These are phyloP conservation scores for Botrytis paeoniae DNA, from an alignment of 2,329 filamentous ascomycete genomes.

Conservation along the genomic window DNA sequence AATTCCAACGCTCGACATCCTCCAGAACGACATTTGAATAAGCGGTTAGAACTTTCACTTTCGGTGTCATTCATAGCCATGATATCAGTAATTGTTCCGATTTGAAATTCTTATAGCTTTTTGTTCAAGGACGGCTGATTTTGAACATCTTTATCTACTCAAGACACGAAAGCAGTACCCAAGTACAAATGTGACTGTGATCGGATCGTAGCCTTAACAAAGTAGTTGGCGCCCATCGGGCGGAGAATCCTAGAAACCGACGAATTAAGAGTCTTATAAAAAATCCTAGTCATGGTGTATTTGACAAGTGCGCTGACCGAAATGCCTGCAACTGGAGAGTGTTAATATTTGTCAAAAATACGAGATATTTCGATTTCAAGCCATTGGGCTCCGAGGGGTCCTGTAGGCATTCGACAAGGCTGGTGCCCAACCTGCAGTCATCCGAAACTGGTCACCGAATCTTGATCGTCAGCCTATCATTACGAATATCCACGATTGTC, in stretches of 20 bases:
- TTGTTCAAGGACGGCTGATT: neutral
- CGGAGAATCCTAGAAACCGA: neutral
- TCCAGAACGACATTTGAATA: neutral
- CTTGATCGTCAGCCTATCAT: neutral
- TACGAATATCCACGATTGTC: neutral
- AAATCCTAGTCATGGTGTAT: neutral
- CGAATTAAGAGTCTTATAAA: neutral
- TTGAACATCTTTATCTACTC: neutral
- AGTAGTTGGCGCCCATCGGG: neutral
- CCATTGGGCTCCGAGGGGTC: conserved; percentile 3
- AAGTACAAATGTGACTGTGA: neutral
- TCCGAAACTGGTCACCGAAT: conserved; percentile 19
- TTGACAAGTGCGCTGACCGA: conserved; percentile 5
- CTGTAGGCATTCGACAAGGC: conserved; percentile 4
- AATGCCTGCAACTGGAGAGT: neutral
- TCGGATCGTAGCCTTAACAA: neutral
- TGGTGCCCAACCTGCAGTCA: neutral
- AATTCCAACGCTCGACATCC: neutral
- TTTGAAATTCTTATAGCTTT: neutral
- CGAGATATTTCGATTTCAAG: neutral
- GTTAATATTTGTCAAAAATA: neutral
- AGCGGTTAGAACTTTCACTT: neutral
- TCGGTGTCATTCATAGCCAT: neutral
- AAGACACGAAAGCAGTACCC: neutral
- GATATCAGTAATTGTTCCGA: neutral